phyloP scores from a whole-genome alignment of 78 protist species.

The Acrasis kona region DNA sequence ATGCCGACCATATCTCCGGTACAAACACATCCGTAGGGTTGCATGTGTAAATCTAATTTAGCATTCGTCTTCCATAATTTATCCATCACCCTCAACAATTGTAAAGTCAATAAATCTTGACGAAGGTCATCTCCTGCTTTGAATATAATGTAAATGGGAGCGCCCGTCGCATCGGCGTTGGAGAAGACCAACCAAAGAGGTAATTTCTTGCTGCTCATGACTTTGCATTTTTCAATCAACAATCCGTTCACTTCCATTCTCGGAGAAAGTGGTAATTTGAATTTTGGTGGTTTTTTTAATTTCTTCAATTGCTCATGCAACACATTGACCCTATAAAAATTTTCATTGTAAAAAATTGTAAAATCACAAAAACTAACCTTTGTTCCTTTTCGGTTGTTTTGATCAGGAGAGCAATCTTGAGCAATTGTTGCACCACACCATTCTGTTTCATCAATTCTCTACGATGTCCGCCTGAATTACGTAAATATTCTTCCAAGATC shows the following conservation, averaged over 20 bases:
- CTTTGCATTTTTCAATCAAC: conserved; percentile 26
- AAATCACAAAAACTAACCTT: not conserved
- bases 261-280: conserved; percentile 15
- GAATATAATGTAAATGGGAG: conserved; percentile 44
- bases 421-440: not conserved
- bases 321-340: not conserved
- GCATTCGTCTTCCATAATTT: conserved; percentile 27
- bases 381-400: not conserved
- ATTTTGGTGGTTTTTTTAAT: not conserved
- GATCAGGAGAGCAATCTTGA: conserved; percentile 1
- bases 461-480: not conserved
- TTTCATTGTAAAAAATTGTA: not conserved
- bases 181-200: conserved; percentile 78
- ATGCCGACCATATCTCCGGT: conserved; percentile 55
- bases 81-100: conserved; percentile 55
- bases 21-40: conserved; percentile 44
- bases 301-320: not conserved
- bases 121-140: conserved; percentile 86
- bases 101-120: conserved; percentile 81
- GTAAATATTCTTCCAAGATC: conserved; percentile 20
- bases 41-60: conserved; percentile 41
- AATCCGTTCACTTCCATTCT: conserved; percentile 23
- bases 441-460: not conserved
- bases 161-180: conserved; percentile 35
- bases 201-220: conserved; percentile 72